Evolutionary conservation across 257 asterid genomes (phyloP), one percentile per base, ranked within the genome.

Genomic region (Lavandula angustifolia): DNA sequence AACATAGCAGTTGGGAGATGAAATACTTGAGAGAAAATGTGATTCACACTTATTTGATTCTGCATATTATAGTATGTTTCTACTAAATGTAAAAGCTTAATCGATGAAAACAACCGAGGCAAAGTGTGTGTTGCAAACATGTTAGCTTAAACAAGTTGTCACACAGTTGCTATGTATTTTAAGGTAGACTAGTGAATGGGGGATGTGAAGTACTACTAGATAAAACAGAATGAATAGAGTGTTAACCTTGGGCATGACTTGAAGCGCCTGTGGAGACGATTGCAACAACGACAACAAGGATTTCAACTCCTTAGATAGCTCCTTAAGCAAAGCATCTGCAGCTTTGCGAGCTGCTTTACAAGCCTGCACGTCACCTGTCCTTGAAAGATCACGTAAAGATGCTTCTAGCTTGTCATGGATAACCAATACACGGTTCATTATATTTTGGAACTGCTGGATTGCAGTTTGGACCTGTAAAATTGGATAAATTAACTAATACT

Each of bases 281-380:
- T 89, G 99, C 79, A 87, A 75, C 81, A 80, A 80, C 16, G 87
- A 66, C 63, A 87, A 40, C 68, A 75, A 73, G 56, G 94, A 85
- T 79, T 81, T 89, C 84, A 85, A 66, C 69, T 89, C 97, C 78
- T 84, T 89, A 0, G 85, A 72, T 34, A 92, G 80, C 77, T 92
- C 99, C 82, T 92, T 92, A 7, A 82, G 80, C 71, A 72, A 54
- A 52, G 75, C 60, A 72, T 90, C 99, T 17, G 96, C 92, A 59
- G 88, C 79, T 83, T 89, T 92, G 9, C 99, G 96, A 54, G 91
- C 80, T 72, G 96, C 88, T 79, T 92, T 92, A 83, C 97, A 92
- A 58, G 92, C 82, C 76, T 82, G 92, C 70, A 84, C 82, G 67
- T 89, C 92, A 12, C 99, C 99, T 0, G 89, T 92, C 64, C 99